Evolutionary conservation across 345 rosid species (phyloP), one percentile per base, ranked within the genome.

Genomic region (Eucalyptus sideroxylon): DNA sequence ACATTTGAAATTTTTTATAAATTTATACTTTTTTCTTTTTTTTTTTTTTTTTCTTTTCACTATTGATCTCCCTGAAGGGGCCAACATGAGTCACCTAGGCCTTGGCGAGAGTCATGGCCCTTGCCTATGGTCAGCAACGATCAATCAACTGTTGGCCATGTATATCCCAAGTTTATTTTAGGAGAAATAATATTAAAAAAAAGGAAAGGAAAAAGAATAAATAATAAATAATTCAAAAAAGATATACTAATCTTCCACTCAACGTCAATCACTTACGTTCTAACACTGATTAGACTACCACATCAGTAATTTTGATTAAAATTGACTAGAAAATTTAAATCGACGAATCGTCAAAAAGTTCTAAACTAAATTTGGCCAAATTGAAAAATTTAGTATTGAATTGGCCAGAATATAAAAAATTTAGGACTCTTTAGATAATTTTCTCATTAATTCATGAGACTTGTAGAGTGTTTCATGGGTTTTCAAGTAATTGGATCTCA

Each of bases 251-350:
- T 72, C 11, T 3, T 72, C 13, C 8, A 72, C 15, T 37, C 26
- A 37, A 7, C 1, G 4, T 23, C 4, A 1, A 2, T 13, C 15
- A 10, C 26, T 1, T 37, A 72, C 13, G 1, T 21, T 7, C 3
- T 6, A 17, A 11, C 3, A 13, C 15, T 6, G 2, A 37, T 6
- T 72, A 9, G 83, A 72, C 2, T 12, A 1, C 26, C 15, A 72
- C 47, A 72, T 19, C 0, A 37, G 5, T 19, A 19, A 37, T 37
- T 72, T 6, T 1, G 2, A 6, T 11, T 12, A 37, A 37, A 72
- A 37, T 37, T 72, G 83, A 40, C 27, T 2, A 10, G 7, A 77
- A 77, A 37, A 23, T 10, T 3, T 34, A 17, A 69, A 31, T 34
- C 11, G 4, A 21, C 0, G 5, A 11, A 77, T 77, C 8, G 2